Percentiles rank a stretch among this genome's conserved stretches.
These are phyloP conservation scores for Xylaria venustula DNA, from an alignment of 495 filamentous ascomycete species.

Conservation along the genomic window DNA sequence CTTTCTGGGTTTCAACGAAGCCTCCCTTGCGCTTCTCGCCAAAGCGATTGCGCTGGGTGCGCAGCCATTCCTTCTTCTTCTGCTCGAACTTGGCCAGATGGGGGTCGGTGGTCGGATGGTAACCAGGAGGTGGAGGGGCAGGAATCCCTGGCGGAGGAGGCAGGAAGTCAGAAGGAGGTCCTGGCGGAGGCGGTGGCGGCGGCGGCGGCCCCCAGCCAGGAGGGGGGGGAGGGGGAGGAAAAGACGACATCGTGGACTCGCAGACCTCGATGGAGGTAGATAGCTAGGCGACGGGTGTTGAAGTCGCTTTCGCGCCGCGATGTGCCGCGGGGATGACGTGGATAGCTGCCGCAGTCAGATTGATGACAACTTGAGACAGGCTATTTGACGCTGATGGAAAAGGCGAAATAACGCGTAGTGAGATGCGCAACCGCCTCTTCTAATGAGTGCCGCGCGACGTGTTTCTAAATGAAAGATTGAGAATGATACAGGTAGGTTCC, in stretches of 20 bases:
- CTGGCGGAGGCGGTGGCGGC: conserved; percentile 76
- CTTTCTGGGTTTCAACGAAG: conserved; percentile 96
- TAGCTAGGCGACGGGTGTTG: conserved; percentile 23
- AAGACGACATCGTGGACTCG: conserved; percentile 71
- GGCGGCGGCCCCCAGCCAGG: conserved; percentile 56
- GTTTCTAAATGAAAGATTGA: conserved; percentile 5
- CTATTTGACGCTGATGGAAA: neutral
- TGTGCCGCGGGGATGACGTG: conserved; percentile 24
- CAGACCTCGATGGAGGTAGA: conserved; percentile 28
- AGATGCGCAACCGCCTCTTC: conserved; percentile 6
- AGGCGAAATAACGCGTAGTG: conserved; percentile 1
- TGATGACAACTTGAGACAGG: neutral
- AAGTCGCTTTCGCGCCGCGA: conserved; percentile 34
- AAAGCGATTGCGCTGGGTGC: conserved; percentile 87
- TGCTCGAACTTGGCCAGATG: conserved; percentile 92
- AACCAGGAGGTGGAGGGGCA: conserved; percentile 86
- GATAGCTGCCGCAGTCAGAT: conserved; percentile 17
- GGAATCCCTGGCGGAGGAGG: conserved; percentile 63
- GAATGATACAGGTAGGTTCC: neutral
- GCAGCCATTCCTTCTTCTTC: conserved; percentile 99
- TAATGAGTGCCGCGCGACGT: conserved; percentile 8
- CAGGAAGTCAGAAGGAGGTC: conserved; percentile 66
- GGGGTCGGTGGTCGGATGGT: conserved; percentile 78
- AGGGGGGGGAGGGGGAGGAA: conserved; percentile 60
- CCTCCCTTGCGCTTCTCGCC: conserved; percentile 96